Percentiles rank a stretch among this genome's conserved stretches.
These are phyloP conservation scores for Flaveria linearis DNA, from an alignment of 129 eudicot genomes.

Conservation along the genomic window DNA sequence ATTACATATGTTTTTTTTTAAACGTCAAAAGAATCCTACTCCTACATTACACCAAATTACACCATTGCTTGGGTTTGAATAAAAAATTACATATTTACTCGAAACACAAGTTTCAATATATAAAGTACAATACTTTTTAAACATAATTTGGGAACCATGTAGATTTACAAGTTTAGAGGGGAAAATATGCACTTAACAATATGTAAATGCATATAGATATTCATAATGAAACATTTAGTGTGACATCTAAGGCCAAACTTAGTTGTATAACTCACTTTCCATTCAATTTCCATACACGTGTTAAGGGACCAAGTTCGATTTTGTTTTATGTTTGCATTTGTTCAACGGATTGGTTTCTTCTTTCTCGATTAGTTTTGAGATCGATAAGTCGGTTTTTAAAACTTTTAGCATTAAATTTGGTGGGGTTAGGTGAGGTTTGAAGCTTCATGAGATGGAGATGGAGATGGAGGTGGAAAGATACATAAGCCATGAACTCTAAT, in stretches of 20 bases:
- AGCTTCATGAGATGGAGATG: conserved; percentile 22
- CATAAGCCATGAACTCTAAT: conserved; percentile 24
- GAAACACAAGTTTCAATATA: too few relatives aligned
- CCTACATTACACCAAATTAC: too few relatives aligned
- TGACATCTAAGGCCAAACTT: conserved; percentile 16
- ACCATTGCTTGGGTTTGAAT: too few relatives aligned
- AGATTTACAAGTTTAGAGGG: too few relatives aligned
- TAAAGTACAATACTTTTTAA: too few relatives aligned
- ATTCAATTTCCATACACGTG: conserved; percentile 34
- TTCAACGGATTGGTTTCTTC: conserved; percentile 5
- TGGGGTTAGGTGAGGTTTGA: conserved; percentile 29
- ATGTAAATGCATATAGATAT: conserved; percentile 11
- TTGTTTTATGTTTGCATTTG: conserved; percentile 29
- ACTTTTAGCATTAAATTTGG: conserved; percentile 39
- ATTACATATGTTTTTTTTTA: too few relatives aligned
- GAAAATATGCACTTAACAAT: not conserved
- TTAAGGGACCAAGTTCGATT: conserved; percentile 34
- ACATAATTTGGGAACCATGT: too few relatives aligned
- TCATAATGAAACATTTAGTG: conserved; percentile 9
- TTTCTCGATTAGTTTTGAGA: conserved; percentile 17
- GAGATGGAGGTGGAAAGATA: conserved; percentile 21
- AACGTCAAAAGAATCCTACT: too few relatives aligned
- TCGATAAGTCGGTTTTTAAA: conserved; percentile 32
- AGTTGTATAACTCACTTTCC: conserved; percentile 15
- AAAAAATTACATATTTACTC: too few relatives aligned